Percentiles rank a stretch among this genome's conserved stretches.
Evolutionary conservation across 306 rosid genomes (phyloP).

Genomic region (Begonia loranthoides): DNA sequence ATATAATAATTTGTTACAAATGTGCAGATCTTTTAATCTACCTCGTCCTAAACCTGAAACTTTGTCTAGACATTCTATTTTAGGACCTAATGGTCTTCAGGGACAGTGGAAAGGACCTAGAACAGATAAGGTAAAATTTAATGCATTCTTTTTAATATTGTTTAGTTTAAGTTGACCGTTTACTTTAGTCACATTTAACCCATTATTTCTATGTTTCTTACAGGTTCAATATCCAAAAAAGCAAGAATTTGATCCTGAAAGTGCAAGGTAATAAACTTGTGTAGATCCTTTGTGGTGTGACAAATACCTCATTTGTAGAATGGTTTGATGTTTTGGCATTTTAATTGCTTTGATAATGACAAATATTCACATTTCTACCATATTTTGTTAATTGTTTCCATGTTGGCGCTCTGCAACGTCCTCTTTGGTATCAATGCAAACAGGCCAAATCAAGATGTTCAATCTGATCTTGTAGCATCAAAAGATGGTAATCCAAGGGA

Average conservation of each 20-base stretch:
- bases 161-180: constrained; percentile 9
- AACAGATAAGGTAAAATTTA: constrained; percentile 46
- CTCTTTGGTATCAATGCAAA: constrained; percentile 16
- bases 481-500: constrained; percentile 43
- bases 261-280: constrained; percentile 37
- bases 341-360: not conserved
- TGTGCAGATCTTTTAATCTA: constrained; percentile 54
- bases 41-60: constrained; percentile 80
- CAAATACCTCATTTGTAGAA: constrained; percentile 4
- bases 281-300: constrained; percentile 2
- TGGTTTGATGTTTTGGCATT: constrained; percentile 10
- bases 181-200: constrained; percentile 2
- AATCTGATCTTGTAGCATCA: constrained; percentile 50
- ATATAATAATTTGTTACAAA: constrained; percentile 5
- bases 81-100: constrained; percentile 88
- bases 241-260: constrained; percentile 35
- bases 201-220: constrained; percentile 4
- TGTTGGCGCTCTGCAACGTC: constrained; percentile 18
- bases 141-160: constrained; percentile 2
- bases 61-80: constrained; percentile 84
- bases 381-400: constrained; percentile 4
- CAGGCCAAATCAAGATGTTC: constrained; percentile 61
- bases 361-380: constrained; percentile 9
- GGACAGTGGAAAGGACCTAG: constrained; percentile 90
- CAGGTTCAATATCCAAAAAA: constrained; percentile 92